A percentile compares a stretch with the other conserved stretches of the same genome.
Conservation (phyloP, 805 yeast species). For the Maudiozyma saulgeensis region DNA sequence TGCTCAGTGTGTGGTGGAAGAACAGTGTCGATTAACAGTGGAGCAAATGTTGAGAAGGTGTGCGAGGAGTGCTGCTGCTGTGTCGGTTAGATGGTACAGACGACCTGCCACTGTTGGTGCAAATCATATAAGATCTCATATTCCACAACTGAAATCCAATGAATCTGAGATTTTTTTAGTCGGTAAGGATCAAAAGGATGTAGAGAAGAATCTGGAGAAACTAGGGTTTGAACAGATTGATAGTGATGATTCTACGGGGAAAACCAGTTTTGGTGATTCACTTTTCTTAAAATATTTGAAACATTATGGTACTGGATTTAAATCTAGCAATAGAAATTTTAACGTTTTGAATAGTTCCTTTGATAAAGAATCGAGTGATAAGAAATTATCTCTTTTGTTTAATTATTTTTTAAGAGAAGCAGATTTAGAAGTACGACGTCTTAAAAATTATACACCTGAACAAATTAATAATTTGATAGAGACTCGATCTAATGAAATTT, state of each 20-base stretch:
- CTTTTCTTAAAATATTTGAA: constrained; percentile 18
- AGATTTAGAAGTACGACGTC: constrained; percentile 16
- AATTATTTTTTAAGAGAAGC: constrained; percentile 18
- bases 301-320: constrained; percentile 16
- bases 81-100: neutral
- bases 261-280: neutral
- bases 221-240: constrained; percentile 2
- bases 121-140: neutral
- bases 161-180: constrained; percentile 1
- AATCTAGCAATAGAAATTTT: constrained; percentile 16
- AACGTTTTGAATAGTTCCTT: constrained; percentile 8
- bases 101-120: neutral
- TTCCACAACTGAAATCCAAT: neutral
- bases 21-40: too few species aligned
- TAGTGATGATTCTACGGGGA: too few species aligned
- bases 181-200: constrained; percentile 3
- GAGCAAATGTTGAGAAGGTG: neutral
- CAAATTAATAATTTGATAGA: constrained; percentile 5
- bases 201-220: constrained; percentile 1
- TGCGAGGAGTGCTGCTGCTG: neutral
- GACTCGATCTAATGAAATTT: neutral
- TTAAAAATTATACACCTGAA: constrained; percentile 10
- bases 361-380: neutral
- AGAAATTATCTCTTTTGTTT: constrained; percentile 10
- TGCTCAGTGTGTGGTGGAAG: too few species aligned